Evolutionary conservation across 495 filamentous ascomycete genomes (phyloP).

Genomic region (Aspergillus cristatus): DNA sequence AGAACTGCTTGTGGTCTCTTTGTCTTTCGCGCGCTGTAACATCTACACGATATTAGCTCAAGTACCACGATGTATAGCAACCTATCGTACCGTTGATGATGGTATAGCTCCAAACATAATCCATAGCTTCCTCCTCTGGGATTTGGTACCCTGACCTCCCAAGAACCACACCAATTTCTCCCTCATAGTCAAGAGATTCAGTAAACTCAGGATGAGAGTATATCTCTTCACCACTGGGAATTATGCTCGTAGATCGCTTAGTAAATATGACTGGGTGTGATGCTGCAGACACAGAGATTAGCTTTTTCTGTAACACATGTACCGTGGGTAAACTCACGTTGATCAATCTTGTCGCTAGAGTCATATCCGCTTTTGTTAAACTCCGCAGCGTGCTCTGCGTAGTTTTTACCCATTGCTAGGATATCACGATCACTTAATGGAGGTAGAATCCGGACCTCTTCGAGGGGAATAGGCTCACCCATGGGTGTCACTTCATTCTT

Average conservation of each 20-base stretch:
- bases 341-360: conserved; percentile 32
- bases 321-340: conserved; percentile 3
- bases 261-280: conserved; percentile 44
- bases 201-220: conserved; percentile 41
- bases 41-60: conserved; percentile 16
- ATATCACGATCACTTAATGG: conserved; percentile 44
- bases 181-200: conserved; percentile 45
- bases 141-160: conserved; percentile 41
- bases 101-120: conserved; percentile 48
- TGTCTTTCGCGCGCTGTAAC: conserved; percentile 47
- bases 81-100: conserved; percentile 41
- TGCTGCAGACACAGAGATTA: conserved; percentile 12
- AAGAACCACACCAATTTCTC: conserved; percentile 48
- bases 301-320: background rate
- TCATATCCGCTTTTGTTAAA: conserved; percentile 45
- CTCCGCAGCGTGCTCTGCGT: conserved; percentile 41
- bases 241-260: conserved; percentile 45
- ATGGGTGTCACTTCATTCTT: conserved; percentile 3
- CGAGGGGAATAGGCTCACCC: conserved; percentile 23
- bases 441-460: conserved; percentile 32
- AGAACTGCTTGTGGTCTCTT: conserved; percentile 50
- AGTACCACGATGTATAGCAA: too few relatives aligned
- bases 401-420: conserved; percentile 47
- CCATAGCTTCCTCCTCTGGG: conserved; percentile 33
- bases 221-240: conserved; percentile 37